Evolutionary conservation across 345 rosid genomes (phyloP).

Genomic region (sweet orange (Citrus sinensis)): DVS_A1.0 CM039167.1:10576001-10576500

Average conservation of each 20-base stretch:
- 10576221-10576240: slow-evolving; percentile 60
- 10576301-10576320: not conserved
- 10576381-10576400: slow-evolving; percentile 36
- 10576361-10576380: slow-evolving; percentile 45
- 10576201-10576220: slow-evolving; percentile 62
- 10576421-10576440: not conserved
- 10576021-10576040: slow-evolving; percentile 71
- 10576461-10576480: not conserved
- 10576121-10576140: not conserved
- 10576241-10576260: not conserved
- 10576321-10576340: slow-evolving; percentile 40
- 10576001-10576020: slow-evolving; percentile 73
- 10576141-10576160: slow-evolving; percentile 73
- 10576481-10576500: not conserved
- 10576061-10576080: not conserved
- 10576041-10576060: slow-evolving; percentile 42
- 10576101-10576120: not conserved
- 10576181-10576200: slow-evolving; percentile 60
- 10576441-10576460: not conserved
- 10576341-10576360: slow-evolving; percentile 53
- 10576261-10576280: not conserved
- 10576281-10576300: not conserved
- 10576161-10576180: slow-evolving; percentile 70
- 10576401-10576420: not conserved
- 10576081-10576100: not conserved